Conservation (phyloP, 805 yeast genomes). For the Kuraishia floccosa region DNA sequence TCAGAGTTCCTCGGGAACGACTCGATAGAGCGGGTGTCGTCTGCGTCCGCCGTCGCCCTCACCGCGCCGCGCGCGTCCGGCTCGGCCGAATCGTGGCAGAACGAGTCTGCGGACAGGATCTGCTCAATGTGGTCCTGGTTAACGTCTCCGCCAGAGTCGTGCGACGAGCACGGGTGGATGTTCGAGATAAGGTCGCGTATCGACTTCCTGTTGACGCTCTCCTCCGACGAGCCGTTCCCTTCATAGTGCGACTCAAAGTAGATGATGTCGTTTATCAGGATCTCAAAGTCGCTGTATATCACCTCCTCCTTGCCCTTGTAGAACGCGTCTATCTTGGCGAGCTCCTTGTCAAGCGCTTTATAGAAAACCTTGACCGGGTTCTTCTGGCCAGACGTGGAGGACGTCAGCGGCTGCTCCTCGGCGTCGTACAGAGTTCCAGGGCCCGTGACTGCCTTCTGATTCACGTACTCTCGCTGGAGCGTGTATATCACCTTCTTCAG, state of each 20-base stretch:
- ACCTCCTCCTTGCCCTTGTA: slow-evolving; percentile 57
- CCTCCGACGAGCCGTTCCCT: slow-evolving; percentile 3
- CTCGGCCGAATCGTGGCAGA: slow-evolving; percentile 1
- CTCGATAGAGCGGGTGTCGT: not conserved
- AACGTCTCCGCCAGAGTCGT: not conserved
- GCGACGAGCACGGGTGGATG: not conserved
- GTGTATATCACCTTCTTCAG: slow-evolving; percentile 77
- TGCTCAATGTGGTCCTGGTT: slow-evolving; percentile 1
- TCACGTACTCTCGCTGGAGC: slow-evolving; percentile 54
- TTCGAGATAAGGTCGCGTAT: slow-evolving; percentile 1
- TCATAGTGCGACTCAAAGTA: slow-evolving; percentile 39
- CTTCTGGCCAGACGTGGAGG: slow-evolving; percentile 18
- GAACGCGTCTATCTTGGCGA: slow-evolving; percentile 65
- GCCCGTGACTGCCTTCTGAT: slow-evolving; percentile 15
- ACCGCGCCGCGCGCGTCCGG: not conserved
- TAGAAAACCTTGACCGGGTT: slow-evolving; percentile 52
- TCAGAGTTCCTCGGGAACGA: not conserved
- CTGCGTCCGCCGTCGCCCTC: not conserved
- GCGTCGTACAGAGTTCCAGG: slow-evolving; percentile 11
- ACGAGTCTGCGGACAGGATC: slow-evolving; percentile 10
- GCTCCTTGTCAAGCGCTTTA: slow-evolving; percentile 68
- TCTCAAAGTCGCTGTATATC: slow-evolving; percentile 39
- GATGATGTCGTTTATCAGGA: slow-evolving; percentile 48
- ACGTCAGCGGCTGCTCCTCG: slow-evolving; percentile 15
- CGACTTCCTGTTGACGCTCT: not conserved